A percentile compares a stretch with the other conserved stretches of the same genome.
These are phyloP conservation scores for Dothideomycetes sp. DNA, from an alignment of 2,329 filamentous ascomycete genomes.

Conservation along the genomic window DNA sequence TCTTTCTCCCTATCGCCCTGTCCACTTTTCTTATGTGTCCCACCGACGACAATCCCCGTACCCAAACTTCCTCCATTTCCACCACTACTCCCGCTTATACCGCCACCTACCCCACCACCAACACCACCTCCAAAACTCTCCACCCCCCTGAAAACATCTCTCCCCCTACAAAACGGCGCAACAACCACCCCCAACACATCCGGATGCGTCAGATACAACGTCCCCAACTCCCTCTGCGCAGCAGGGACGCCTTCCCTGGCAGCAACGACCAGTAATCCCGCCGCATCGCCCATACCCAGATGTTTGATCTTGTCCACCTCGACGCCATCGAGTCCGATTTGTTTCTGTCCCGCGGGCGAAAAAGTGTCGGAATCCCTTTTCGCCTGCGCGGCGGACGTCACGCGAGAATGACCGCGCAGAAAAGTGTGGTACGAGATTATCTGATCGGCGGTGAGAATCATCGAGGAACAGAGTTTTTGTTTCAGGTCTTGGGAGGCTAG, in stretches of 20 bases:
- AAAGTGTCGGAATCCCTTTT: conserved; percentile 25
- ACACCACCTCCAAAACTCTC: too few species aligned
- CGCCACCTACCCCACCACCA: neutral
- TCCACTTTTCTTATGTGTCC: conserved; percentile 41
- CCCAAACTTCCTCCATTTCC: neutral
- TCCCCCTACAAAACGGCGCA: conserved; percentile 71
- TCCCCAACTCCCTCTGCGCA: conserved; percentile 84
- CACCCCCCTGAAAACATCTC: conserved; percentile 76
- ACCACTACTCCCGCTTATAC: neutral
- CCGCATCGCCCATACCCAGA: conserved; percentile 70
- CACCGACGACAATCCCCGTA: neutral
- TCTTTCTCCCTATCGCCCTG: conserved; percentile 56
- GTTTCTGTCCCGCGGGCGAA: conserved; percentile 16
- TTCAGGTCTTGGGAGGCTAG: conserved; percentile 83
- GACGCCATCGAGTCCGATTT: conserved; percentile 18
- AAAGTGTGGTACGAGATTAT: conserved; percentile 62
- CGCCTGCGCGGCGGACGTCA: conserved; percentile 25
- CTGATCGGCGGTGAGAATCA: conserved; percentile 65
- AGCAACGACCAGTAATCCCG: conserved; percentile 82
- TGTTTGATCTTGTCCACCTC: conserved; percentile 42
- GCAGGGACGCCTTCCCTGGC: conserved; percentile 85
- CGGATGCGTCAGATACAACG: conserved; percentile 87
- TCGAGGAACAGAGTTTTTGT: conserved; percentile 75
- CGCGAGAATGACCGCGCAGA: conserved; percentile 39
- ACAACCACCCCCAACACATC: conserved; percentile 73